Base-by-base conservation (phyloP, 1,284 basidiomycete genomes). In the Cutaneotrichosporon sp. region DNA sequence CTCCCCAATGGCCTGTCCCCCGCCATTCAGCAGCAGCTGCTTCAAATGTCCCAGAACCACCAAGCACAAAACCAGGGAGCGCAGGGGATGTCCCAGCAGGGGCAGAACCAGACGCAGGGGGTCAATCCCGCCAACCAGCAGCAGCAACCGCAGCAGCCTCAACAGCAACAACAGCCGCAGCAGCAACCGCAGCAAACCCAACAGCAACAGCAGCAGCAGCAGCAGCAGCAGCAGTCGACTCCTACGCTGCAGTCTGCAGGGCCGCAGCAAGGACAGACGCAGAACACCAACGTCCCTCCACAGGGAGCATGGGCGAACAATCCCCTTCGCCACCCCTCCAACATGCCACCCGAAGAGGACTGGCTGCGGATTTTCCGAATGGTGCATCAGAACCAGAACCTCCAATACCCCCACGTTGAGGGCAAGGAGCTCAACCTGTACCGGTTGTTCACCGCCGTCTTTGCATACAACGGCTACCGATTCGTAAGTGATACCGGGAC, bases 361-460 rank as follows among this genome's bases (percentile, higher is more conserved):
- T 54, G 46, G 43, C 43, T 57, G 15, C 48, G 52, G 13, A 35
- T 54, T 7, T 39, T 57, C 14, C 55, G 55, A 8, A 49, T 35
- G 2, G 33, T 57, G n/a, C 44, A 57, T 41, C 37, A 48, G 14
- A 50, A 51, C 42, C 56, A 26, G 3, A 48, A 23, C 35, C 46
- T 59, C 17, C 46, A 52, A 21, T 59, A 60, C 38, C 55, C 58
- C 2, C 18, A 45, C 12, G 36, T 60, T 26, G 48, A 54, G 17
- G 58, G 58, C 23, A 54, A 54, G 42, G 39, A 43, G 36, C 36
- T 60, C 17, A 56, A 46, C 50, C 47, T 60, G 14, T 56, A 52
- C 55, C 51, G 41, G 34, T 47, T 60, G 22, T 57, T 60, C 37
- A 47, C 44, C 2, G 42, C 52, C 15, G 55, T 60, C 23, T 52